These are phyloP conservation scores for Pyrus communis DNA, from an alignment of 306 rosid genomes.

Conservation along the genomic window DNA sequence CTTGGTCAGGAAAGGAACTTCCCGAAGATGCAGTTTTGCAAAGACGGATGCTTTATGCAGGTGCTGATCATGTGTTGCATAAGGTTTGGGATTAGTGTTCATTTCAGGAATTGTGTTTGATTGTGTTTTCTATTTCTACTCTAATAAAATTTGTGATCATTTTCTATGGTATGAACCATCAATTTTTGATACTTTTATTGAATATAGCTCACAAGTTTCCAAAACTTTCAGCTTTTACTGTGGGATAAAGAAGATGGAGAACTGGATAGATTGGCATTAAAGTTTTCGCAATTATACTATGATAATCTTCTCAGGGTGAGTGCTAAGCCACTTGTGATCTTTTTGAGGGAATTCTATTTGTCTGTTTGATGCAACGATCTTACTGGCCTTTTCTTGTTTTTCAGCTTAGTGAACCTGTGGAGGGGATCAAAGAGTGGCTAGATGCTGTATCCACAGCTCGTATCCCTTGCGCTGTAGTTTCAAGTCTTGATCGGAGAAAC, in stretches of 20 bases:
- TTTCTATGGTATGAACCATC: background rate
- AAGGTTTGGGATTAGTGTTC: slow-evolving; percentile 46
- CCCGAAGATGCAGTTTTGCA: slow-evolving; percentile 58
- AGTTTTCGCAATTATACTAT: slow-evolving; percentile 76
- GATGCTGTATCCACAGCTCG: slow-evolving; percentile 83
- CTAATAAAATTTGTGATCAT: background rate
- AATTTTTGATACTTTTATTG: background rate
- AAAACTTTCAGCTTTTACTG: slow-evolving; percentile 56
- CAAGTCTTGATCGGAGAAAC: slow-evolving; percentile 82
- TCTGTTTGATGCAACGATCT: slow-evolving; percentile 7
- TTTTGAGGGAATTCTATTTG: background rate
- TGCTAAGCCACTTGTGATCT: slow-evolving; percentile 7
- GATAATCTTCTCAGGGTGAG: slow-evolving; percentile 79
- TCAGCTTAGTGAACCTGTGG: slow-evolving; percentile 67
- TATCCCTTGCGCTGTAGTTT: slow-evolving; percentile 92
- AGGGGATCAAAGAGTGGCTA: slow-evolving; percentile 89
- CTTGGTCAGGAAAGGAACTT: slow-evolving; percentile 60
- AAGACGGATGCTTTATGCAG: slow-evolving; percentile 50
- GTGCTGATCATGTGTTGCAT: slow-evolving; percentile 67
- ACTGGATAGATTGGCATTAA: slow-evolving; percentile 50
- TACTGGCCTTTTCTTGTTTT: background rate
- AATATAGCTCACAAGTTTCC: slow-evolving; percentile 18
- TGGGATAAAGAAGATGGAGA: slow-evolving; percentile 52
- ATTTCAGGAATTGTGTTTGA: background rate
- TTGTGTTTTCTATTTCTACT: background rate